phyloP scores from a whole-genome alignment of 768 basidiomycete genomes.

The Kockovaella imperatae region DNA sequence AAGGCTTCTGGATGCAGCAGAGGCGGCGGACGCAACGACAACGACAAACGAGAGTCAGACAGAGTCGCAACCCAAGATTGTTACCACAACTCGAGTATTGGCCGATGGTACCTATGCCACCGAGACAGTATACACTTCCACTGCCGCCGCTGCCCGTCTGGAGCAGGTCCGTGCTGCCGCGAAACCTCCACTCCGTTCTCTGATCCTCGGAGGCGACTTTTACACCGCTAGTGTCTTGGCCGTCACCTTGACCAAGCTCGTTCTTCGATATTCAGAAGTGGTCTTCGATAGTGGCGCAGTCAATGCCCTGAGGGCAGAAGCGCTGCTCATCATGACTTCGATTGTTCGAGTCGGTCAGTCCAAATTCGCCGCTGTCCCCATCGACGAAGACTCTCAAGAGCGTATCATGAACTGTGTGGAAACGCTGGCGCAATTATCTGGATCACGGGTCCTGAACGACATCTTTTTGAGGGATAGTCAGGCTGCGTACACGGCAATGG shows the following conservation, averaged over 20 bases:
- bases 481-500: constrained; percentile 86
- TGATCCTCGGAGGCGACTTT: constrained; percentile 92
- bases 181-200: constrained; percentile 86
- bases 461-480: constrained; percentile 65
- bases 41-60: constrained; percentile 47
- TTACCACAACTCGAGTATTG: constrained; percentile 57
- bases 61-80: constrained; percentile 51
- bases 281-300: constrained; percentile 50
- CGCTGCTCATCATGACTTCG: constrained; percentile 97
- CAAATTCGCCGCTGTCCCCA: constrained; percentile 85
- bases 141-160: constrained; percentile 52
- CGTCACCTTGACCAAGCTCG: constrained; percentile 79
- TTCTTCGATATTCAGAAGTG: constrained; percentile 62
- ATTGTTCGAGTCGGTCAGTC: constrained; percentile 95
- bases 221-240: constrained; percentile 92
- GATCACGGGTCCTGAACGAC: constrained; percentile 56
- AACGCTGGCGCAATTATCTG: constrained; percentile 71
- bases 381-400: constrained; percentile 96
- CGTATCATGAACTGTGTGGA: constrained; percentile 94
- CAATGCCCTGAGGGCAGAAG: constrained; percentile 80
- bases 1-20: constrained; percentile 64
- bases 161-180: constrained; percentile 77
- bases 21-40: constrained; percentile 56
- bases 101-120: constrained; percentile 98
- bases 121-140: constrained; percentile 73